Evolutionary conservation across 768 basidiomycete genomes (phyloP), one percentile per base, ranked within the genome.

Genomic region (Trametes cinnabarina): DNA sequence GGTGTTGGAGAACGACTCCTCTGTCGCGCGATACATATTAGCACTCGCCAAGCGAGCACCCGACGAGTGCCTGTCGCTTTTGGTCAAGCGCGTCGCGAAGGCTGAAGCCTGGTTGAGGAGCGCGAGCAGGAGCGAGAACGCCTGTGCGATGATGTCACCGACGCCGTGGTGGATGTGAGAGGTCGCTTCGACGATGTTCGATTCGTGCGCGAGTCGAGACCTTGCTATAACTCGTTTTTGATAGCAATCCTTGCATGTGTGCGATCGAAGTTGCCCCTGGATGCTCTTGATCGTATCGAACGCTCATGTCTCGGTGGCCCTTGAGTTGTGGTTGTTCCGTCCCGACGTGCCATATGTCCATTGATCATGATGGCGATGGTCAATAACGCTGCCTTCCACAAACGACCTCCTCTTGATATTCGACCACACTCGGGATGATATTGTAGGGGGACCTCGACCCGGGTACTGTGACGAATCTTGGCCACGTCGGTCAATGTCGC

Each of bases 101-200:
- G 14, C 9, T 46, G 25, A 26, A 25, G 15, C 22, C 41, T 42
- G 44, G 19, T 15, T 42, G n/a, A 19, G 41, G 41, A 42, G 41
- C 52, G 42, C 52, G 44, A 47, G 54, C 25, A 48, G 54, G 37
- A 44, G 52, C 14, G 14, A 7, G 15, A 4, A 14, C 15, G 14
- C 22, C 22, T 25, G 43, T 2, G 22, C 43, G 41, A 55, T 55
- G 53, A 55, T 44, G 42, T 55, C 53, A 55, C 44, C 53, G 35
- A 47, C 53, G 47, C 4, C 12, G 34, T n/a, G 3, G 47, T 14
- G 11, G 32, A 20, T 49, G 47, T 22, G 12, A 32, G 47, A 34
- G 25, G 23, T 5, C n/a, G 26, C 47, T 49, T 49, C 47, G 47
- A 49, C 47, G 47, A 23, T 10, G 19, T 49, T 49, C 47, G 47